Percentiles rank a stretch among this genome's conserved stretches.
phyloP scores from a whole-genome alignment of 1,139 yeast species.

The Taphrina deformans region DNA sequence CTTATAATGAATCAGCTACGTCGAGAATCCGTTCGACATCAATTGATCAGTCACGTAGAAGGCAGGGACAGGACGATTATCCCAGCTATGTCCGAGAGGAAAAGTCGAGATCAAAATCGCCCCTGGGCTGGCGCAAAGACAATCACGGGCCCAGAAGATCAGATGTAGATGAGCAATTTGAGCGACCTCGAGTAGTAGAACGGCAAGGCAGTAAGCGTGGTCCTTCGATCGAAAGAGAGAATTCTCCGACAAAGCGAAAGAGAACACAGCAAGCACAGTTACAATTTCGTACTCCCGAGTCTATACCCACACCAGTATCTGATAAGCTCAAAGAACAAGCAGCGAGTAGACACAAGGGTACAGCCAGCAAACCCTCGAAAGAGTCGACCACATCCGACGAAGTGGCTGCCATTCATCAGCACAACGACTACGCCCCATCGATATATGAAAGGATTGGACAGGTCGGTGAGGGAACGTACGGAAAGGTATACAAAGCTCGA shows the following conservation, averaged over 20 bases:
- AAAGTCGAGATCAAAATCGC: not conserved
- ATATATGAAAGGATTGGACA: conserved; percentile 53
- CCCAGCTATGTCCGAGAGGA: not conserved
- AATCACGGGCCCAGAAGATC: too few species aligned
- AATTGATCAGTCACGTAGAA: not conserved
- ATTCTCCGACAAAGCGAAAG: conserved; percentile 3
- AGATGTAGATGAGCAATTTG: not conserved
- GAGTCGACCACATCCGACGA: not conserved
- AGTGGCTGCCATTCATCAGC: not conserved
- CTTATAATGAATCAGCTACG: not conserved
- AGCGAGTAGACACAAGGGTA: not conserved
- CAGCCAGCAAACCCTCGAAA: not conserved
- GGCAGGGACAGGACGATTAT: not conserved
- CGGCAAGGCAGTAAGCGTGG: not conserved
- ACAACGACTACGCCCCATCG: conserved; percentile 37
- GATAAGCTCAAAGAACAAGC: not conserved
- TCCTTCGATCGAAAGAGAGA: not conserved
- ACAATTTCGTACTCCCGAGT: conserved; percentile 9
- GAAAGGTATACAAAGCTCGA: conserved; percentile 74
- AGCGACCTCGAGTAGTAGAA: not conserved
- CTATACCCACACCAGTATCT: not conserved
- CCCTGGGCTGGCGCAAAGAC: not conserved
- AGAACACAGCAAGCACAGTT: conserved; percentile 4
- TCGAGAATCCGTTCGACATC: not conserved
- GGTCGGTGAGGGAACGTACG: conserved; percentile 84